Conservation (phyloP, 208 protist species). For the Wallacemonas collosoma region DNA sequence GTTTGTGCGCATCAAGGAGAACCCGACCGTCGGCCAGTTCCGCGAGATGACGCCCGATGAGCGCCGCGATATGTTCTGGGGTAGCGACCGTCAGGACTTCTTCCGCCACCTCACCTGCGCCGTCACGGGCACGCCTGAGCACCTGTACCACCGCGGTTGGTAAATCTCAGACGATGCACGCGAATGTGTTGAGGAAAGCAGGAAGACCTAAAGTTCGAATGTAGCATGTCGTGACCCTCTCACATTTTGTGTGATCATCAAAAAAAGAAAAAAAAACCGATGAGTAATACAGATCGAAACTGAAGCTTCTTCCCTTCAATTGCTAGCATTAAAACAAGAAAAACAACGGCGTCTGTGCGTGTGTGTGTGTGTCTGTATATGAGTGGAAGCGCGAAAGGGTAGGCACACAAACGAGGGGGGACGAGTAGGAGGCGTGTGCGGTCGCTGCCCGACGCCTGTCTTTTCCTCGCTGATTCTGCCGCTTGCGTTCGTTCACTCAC, state of each 20-base stretch:
- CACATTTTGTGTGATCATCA: background rate
- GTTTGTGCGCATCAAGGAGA: constrained; percentile 90
- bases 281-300: background rate
- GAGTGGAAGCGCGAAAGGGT: no score
- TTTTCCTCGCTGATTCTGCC: no score
- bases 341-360: no score
- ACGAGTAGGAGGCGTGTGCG: no score
- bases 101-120: constrained; percentile 78
- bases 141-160: constrained; percentile 90
- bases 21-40: constrained; percentile 86
- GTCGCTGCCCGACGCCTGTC: no score
- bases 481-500: no score
- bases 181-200: background rate
- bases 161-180: constrained; percentile 24
- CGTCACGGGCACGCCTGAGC: constrained; percentile 76
- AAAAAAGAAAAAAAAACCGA: constrained; percentile 20
- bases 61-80: constrained; percentile 86
- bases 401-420: no score
- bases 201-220: background rate
- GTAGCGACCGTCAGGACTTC: constrained; percentile 89
- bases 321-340: background rate
- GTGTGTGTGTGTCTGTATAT: no score
- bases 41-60: constrained; percentile 84
- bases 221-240: background rate
- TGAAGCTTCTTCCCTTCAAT: background rate